Evolutionary conservation across 2,329 filamentous ascomycete species (phyloP), one percentile per base, ranked within the genome.

Genomic region (Graphilbum sp.): DNA sequence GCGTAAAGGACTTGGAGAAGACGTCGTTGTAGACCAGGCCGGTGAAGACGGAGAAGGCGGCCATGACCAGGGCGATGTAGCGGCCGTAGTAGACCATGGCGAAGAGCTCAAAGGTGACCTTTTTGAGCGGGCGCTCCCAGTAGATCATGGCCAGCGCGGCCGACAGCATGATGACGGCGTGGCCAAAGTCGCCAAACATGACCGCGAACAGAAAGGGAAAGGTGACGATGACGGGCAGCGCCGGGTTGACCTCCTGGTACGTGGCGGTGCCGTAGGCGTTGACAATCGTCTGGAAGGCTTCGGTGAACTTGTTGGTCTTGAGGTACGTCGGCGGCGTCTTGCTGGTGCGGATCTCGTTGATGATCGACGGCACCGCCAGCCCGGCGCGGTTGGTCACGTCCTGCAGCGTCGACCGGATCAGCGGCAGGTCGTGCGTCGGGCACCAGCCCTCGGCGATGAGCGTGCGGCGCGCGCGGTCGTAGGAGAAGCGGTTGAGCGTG

Each of bases 171-270:
- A 98, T 81, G 47, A 79, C 59, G 47, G 88, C 90, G 54, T 98
- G 90, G 37, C 90, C 92, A 42, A 94, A 79, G 60, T 98, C 90
- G 66, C 90, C 92, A 55, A 98, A 98, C 90, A 98, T 98, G 72
- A 98, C 90, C 36, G 90, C 90, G 55, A 98, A 98, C 45, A 98
- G 68, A 67, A 98, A 98, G n/a, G 92, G 90, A 61, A 98, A 98
- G 6, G 90, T 98, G 46, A 98, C 79, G 48, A 96, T 86, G 37
- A 93, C 90, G 29, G 88, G 88, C 18, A 98, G 70, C 44, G 86
- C 88, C 41, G 90, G 90, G 61, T 98, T 98, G 57, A 95, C 82
- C 62, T 98, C 90, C 49, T 82, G 82, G 61, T 98, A 98, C 47
- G 93, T 96, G 43, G 90, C 83, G 32, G 90, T 95, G 53, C 90